A percentile compares a stretch with the other conserved stretches of the same genome.
These are phyloP conservation scores for Myxozyma sirexii DNA, from an alignment of 805 yeast species.

Conservation along the genomic window DNA sequence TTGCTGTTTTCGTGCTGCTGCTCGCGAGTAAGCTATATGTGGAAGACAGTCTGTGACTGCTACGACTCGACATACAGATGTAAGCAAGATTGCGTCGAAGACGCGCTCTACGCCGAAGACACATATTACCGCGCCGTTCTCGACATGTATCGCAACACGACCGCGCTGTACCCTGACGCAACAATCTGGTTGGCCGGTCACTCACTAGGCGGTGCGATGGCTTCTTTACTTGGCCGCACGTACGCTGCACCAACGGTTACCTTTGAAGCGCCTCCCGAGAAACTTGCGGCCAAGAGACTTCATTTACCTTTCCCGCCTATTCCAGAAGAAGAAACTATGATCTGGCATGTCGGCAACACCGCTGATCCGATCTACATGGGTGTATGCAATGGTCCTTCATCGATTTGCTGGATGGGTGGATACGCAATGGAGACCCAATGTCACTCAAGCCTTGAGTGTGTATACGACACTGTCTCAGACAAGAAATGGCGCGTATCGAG, in stretches of 20 bases:
- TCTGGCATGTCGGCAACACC: conserved; percentile 96
- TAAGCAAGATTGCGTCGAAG: conserved; percentile 83
- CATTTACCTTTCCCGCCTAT: conserved; percentile 86
- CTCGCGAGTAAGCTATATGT: conserved; percentile 86
- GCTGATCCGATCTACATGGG: conserved; percentile 98
- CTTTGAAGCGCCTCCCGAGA: conserved; percentile 93
- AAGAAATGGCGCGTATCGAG: conserved; percentile 80
- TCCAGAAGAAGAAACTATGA: conserved; percentile 73
- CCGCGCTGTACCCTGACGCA: conserved; percentile 65
- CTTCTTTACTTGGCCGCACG: conserved; percentile 82
- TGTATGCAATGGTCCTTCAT: conserved; percentile 91
- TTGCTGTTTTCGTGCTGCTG: conserved; percentile 93
- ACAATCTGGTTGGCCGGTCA: conserved; percentile 94
- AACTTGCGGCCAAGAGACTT: conserved; percentile 76
- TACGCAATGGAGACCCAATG: conserved; percentile 97
- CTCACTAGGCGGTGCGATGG: conserved; percentile 89
- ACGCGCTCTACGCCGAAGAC: conserved; percentile 73
- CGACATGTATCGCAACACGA: conserved; percentile 76
- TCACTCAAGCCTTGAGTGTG: conserved; percentile 85
- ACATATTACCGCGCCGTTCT: conserved; percentile 80
- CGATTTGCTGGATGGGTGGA: conserved; percentile 88
- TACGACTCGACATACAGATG: conserved; percentile 82
- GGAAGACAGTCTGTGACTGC: conserved; percentile 97
- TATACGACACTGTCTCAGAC: conserved; percentile 87
- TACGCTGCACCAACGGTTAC: conserved; percentile 89